These are phyloP conservation scores for Chrysosporium queenslandicum DNA, from an alignment of 2,329 filamentous ascomycete genomes.

Conservation along the genomic window DNA sequence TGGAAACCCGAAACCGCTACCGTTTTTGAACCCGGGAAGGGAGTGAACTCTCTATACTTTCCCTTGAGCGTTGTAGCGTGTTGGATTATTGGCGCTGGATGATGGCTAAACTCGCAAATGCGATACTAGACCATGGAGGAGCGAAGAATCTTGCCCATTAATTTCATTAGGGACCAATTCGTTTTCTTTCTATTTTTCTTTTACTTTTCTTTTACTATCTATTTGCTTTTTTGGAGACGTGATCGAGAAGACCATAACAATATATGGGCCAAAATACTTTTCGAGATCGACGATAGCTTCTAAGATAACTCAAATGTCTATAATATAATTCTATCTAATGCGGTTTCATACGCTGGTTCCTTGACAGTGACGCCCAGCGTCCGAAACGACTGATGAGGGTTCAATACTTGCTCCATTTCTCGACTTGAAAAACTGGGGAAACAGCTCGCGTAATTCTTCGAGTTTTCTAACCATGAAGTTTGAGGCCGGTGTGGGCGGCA, in stretches of 20 bases:
- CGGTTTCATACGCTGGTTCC: neutral
- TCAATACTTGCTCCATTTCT: neutral
- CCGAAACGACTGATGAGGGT: neutral
- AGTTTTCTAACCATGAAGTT: conserved; percentile 67
- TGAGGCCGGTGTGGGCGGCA: conserved; percentile 55
- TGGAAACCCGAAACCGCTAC: conserved; percentile 12
- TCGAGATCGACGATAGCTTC: neutral
- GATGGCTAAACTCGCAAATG: neutral
- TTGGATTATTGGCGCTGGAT: neutral
- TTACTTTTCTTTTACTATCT: too few species aligned
- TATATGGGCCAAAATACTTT: too few species aligned
- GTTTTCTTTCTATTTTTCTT: too few species aligned
- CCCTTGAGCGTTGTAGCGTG: neutral
- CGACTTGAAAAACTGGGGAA: conserved; percentile 74
- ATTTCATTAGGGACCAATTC: too few species aligned
- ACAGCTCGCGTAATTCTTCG: conserved; percentile 62
- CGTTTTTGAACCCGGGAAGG: conserved; percentile 9
- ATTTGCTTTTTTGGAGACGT: too few species aligned
- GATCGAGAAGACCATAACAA: too few species aligned
- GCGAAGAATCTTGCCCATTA: too few species aligned
- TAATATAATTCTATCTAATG: neutral
- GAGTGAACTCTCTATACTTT: neutral
- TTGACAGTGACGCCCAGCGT: neutral
- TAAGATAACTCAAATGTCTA: neutral
- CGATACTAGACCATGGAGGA: too few species aligned